Base-by-base conservation (phyloP, 129 eudicot genomes). In the carrot (Daucus carota) region DNA sequence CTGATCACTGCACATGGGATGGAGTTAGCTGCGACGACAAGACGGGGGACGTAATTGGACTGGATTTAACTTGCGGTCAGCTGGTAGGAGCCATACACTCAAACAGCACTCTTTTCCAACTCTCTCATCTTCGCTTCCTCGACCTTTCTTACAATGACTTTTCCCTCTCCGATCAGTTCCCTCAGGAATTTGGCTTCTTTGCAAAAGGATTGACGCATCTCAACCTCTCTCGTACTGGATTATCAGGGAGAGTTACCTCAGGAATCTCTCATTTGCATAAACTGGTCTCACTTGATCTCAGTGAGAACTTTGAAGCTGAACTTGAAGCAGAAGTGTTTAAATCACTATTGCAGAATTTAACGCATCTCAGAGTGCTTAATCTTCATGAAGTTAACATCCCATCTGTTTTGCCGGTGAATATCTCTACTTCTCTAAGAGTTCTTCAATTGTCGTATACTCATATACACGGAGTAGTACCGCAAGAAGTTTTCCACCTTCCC, bases 381-480 rank as follows among this genome's bases (percentile, higher is more conserved):
- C 83, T 78, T 66, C 0, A 3, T 0, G 8, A 0, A 40, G 71
- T 81, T 47, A 12, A 42, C 12, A 81, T 75, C n/a, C 16, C 52
- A 36, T 74, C 57, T 4, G 32, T 18, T 34, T 65, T 81, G 36
- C 85, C 85, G 9, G 2, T 8, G 4, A 81, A 72, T 32, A 1
- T 81, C 6, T 81, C 88, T 18, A 50, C 76, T 29, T 74, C 78
- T 24, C 32, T 85, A 38, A 33, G 66, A 33, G 43, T 26, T 65
- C 77, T 84, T 0, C 40, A 72, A 65, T 81, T 87, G 52, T 2
- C 18, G 4, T 0, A 1, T 5, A 87, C 85, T 11, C 54, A 28
- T 26, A 36, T 87, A 65, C 77, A 50, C 6, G 88, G 86, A 24
- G 72, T 33, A 32, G 14, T 87, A 43, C 84, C 86, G 41, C 54